phyloP scores from a whole-genome alignment of 2,329 filamentous ascomycete species.

The Tolypocladium guangdongense region DNA sequence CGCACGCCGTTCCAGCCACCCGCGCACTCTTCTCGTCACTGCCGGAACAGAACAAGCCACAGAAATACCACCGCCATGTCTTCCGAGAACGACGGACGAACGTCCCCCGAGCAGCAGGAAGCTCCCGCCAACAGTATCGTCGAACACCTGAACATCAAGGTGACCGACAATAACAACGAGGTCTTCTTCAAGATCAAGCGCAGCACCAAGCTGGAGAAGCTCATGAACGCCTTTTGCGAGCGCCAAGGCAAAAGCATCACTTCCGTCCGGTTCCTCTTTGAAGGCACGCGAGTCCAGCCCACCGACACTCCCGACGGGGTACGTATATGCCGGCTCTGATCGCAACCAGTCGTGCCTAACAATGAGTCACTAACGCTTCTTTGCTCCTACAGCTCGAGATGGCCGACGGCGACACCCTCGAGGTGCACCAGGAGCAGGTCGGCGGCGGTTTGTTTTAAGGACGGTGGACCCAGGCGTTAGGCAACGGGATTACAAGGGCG shows the following conservation, averaged over 20 bases:
- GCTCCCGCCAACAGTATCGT: conserved; percentile 37
- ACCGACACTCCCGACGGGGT: conserved; percentile 87
- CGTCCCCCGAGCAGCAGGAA: conserved; percentile 32
- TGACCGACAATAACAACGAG: conserved; percentile 98
- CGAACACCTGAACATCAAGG: conserved; percentile 98
- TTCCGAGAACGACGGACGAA: conserved; percentile 34
- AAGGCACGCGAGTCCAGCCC: conserved; percentile 83
- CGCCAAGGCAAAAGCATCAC: conserved; percentile 78
- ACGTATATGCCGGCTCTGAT: conserved; percentile 25
- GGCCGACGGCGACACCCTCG: conserved; percentile 88
- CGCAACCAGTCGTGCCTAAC: neutral
- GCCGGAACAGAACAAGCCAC: neutral
- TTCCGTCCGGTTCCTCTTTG: conserved; percentile 89
- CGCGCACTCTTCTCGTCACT: neutral
- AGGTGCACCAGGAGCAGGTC: conserved; percentile 97
- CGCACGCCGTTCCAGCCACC: neutral
- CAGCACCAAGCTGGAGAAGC: conserved; percentile 87
- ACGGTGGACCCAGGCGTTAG: neutral
- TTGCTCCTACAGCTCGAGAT: conserved; percentile 66
- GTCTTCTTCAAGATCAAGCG: conserved; percentile 99
- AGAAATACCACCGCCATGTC: conserved; percentile 27
- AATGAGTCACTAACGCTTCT: neutral
- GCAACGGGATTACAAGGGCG: neutral
- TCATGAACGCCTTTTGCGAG: conserved; percentile 98
- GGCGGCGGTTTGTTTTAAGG: conserved; percentile 45